Base-by-base conservation (phyloP, 1,139 yeast genomes). In the Pichia terricola region DNA sequence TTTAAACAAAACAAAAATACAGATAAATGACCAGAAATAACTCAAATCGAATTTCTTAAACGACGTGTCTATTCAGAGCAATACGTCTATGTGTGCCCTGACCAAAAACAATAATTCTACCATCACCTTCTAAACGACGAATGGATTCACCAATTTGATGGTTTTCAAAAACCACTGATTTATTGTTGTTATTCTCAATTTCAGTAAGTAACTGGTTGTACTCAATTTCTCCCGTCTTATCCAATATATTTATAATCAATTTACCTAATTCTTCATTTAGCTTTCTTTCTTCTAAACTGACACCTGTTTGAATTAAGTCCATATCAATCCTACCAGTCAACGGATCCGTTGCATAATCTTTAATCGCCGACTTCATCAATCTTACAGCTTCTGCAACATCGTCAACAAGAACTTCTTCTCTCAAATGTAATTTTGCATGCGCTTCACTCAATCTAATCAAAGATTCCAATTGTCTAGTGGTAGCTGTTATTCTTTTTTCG, bases 341-440 rank as follows among this genome's bases (percentile, higher is more conserved):
- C 32, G 97, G 98, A 66, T 91, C 99, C 7, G 96, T 91, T 16
- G 99, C 99, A 62, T 91, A 94, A 53, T 91, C 97, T 64, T 91
- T 91, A 53, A 91, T 86, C 26, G 99, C 99, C 9, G 95, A 75
- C 55, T 85, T 81, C 60, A 89, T 91, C 53, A 91, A 71, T 52
- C 98, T 75, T 3, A 89, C 96, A 0, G 97, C 95, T 61, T 91
- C 99, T 53, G 74, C 73, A n/a, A 91, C 98, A 63, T 91, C 98
- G 33, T 72, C 73, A 28, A 84, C 69, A 43, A 80, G 82, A 4
- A 91, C 99, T 1, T 59, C 62, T 2, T 72, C 65, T 1, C 91
- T 75, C 38, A 91, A 70, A 54, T 96, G 77, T 95, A 94, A 85
- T 64, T 88, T 89, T 3, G 99, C 98, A 61, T 91, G 98, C 0